phyloP scores from a whole-genome alignment of 257 asterid species.

The Echites panduratus region DNA sequence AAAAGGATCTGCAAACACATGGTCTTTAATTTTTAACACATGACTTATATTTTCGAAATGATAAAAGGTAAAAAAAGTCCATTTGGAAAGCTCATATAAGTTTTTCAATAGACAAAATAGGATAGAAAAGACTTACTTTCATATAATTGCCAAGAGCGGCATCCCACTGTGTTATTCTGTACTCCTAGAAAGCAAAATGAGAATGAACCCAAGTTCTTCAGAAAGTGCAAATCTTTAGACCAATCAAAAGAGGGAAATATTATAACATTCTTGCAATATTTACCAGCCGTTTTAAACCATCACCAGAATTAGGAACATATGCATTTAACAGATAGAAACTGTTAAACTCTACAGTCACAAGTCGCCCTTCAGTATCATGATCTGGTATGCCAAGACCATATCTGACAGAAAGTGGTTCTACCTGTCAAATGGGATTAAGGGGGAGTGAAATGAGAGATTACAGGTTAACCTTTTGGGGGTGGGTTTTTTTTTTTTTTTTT shows the following conservation, averaged over 20 bases:
- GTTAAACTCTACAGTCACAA: slow-evolving; percentile 81
- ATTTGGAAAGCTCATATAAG: background rate
- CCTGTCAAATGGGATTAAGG: slow-evolving; percentile 38
- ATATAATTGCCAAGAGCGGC: slow-evolving; percentile 73
- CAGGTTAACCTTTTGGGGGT: background rate
- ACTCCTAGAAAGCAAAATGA: slow-evolving; percentile 44
- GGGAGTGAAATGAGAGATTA: background rate
- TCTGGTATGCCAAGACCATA: slow-evolving; percentile 88
- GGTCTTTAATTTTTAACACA: no score
- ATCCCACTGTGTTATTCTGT: slow-evolving; percentile 83
- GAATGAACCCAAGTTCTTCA: background rate
- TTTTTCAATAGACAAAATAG: background rate
- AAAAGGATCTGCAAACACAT: background rate
- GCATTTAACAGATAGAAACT: slow-evolving; percentile 59
- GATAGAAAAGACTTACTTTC: slow-evolving; percentile 51
- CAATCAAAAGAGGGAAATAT: background rate
- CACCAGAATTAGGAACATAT: slow-evolving; percentile 96
- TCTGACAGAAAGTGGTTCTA: slow-evolving; percentile 71
- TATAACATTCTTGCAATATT: slow-evolving; percentile 3
- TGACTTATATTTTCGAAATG: background rate
- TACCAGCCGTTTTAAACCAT: slow-evolving; percentile 91
- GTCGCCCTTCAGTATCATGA: slow-evolving; percentile 95
- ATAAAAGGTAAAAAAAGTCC: background rate
- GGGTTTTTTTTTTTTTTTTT: no score
- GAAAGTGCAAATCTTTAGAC: background rate